phyloP scores from a whole-genome alignment of 2,329 filamentous ascomycete species.

The Teratosphaeria pseudoeucalypti region DNA sequence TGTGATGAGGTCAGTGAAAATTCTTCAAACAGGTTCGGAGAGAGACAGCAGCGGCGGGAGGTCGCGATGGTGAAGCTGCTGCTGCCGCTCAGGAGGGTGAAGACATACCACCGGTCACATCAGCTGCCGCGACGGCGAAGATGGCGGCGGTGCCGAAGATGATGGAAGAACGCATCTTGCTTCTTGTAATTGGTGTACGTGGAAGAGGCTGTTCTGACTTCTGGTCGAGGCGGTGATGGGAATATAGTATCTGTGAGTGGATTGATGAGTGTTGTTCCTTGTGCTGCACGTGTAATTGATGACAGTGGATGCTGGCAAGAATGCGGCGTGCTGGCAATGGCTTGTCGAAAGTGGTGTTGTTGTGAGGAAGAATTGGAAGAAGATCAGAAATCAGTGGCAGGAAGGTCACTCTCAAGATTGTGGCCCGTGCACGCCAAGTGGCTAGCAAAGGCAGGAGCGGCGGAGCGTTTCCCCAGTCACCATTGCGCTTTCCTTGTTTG shows the following conservation, averaged over 20 bases:
- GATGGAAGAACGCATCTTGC: slow-evolving; percentile 18
- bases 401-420: not conserved
- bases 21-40: not conserved
- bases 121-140: slow-evolving; percentile 13
- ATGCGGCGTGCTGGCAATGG: not conserved
- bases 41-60: not conserved
- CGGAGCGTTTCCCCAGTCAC: not conserved
- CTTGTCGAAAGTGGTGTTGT: not conserved
- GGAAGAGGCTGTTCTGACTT: not conserved
- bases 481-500: not conserved
- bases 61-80: not conserved
- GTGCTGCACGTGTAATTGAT: not conserved
- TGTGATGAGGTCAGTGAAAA: slow-evolving; percentile 2
- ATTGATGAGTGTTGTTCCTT: not conserved
- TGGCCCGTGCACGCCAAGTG: not conserved
- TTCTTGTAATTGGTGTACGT: not conserved
- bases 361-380: not conserved
- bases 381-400: not conserved
- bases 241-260: not conserved
- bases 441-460: not conserved
- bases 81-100: not conserved
- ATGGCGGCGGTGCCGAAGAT: slow-evolving; percentile 16
- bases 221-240: not conserved
- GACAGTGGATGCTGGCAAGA: not conserved
- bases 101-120: slow-evolving; percentile 16